Percentiles rank a stretch among this genome's conserved stretches.
Evolutionary conservation across 495 filamentous ascomycete species (phyloP).

Genomic region (Aspergillus baeticus): DNA sequence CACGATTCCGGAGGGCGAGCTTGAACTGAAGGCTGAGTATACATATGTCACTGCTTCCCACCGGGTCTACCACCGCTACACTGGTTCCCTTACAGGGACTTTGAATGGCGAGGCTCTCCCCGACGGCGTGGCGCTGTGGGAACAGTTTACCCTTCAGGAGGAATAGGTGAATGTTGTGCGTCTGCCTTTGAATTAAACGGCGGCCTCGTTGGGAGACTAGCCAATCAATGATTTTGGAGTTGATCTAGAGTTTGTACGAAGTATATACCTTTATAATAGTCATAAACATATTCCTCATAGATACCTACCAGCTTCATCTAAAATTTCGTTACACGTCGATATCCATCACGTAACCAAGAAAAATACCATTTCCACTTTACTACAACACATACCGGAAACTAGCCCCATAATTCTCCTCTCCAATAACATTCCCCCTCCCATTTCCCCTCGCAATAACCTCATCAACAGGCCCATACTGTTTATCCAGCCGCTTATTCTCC

Average conservation of each 20-base stretch:
- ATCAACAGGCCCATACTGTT: slow-evolving; percentile 40
- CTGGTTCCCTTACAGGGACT: background rate
- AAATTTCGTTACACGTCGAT: too few relatives aligned
- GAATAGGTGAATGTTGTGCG: too few relatives aligned
- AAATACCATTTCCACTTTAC: too few relatives aligned
- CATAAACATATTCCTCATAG: too few relatives aligned
- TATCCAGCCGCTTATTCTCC: slow-evolving; percentile 62
- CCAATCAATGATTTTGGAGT: too few relatives aligned
- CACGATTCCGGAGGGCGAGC: background rate
- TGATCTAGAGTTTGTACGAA: too few relatives aligned
- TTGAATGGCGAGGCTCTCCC: background rate
- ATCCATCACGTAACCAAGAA: too few relatives aligned
- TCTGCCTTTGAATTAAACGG: too few relatives aligned
- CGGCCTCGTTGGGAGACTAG: too few relatives aligned
- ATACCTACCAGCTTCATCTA: too few relatives aligned
- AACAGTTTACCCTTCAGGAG: slow-evolving; percentile 1
- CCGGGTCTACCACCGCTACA: background rate
- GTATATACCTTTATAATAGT: too few relatives aligned
- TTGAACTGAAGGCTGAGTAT: slow-evolving; percentile 1
- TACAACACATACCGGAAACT: slow-evolving; percentile 48
- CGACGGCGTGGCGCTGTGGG: background rate
- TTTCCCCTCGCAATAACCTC: slow-evolving; percentile 21
- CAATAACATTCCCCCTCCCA: slow-evolving; percentile 15
- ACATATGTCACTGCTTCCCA: background rate
- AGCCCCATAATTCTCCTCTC: slow-evolving; percentile 53